Percentiles rank a stretch among this genome's conserved stretches.
Conservation (phyloP, 1,139 yeast species). For the Saccharomyces hybrid region DNA sequence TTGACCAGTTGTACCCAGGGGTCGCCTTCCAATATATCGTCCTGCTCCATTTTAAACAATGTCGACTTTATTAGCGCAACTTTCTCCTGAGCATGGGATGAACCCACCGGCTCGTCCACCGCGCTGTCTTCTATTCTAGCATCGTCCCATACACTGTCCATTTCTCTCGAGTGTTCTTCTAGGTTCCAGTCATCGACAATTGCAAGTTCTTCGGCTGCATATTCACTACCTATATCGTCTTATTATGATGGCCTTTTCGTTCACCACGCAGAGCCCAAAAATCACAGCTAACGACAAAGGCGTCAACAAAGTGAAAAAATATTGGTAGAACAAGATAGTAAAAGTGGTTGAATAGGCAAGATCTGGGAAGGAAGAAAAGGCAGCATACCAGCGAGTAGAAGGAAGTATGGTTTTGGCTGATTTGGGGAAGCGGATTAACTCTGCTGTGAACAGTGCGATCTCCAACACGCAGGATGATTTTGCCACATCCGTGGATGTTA, state of each 20-base stretch:
- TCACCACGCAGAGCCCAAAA: not conserved
- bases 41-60: not conserved
- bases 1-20: constrained; percentile 20
- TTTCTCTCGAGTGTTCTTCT: not conserved
- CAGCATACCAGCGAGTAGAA: not conserved
- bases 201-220: not conserved
- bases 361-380: not conserved
- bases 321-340: not conserved
- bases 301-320: not conserved
- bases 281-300: not conserved
- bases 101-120: not conserved
- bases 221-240: not conserved
- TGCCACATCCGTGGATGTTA: constrained; percentile 48
- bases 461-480: constrained; percentile 53
- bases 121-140: not conserved
- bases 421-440: constrained; percentile 77
- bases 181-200: not conserved
- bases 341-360: not conserved
- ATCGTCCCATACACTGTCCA: not conserved
- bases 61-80: not conserved
- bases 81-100: not conserved
- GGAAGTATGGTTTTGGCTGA: constrained; percentile 86
- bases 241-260: not conserved
- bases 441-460: constrained; percentile 66
- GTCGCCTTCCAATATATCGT: constrained; percentile 5